These are phyloP conservation scores for Sclerotinia sclerotiorum DNA, from an alignment of 2,329 filamentous ascomycete genomes.

Conservation along the genomic window DNA sequence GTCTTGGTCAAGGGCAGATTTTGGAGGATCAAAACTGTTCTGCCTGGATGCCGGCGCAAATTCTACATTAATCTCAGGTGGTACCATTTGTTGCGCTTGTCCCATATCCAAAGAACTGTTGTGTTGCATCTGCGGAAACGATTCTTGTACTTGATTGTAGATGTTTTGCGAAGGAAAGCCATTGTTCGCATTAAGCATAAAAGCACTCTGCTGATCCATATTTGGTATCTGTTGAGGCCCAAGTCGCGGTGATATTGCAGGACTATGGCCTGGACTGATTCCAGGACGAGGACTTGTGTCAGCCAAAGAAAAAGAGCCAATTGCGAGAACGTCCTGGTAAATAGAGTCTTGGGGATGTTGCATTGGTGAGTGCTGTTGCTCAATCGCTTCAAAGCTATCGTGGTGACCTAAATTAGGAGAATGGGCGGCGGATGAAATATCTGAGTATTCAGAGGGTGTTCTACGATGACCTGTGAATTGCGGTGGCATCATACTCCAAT, in stretches of 20 bases:
- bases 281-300: slow-evolving; percentile 63
- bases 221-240: slow-evolving; percentile 57
- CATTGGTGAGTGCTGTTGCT: slow-evolving; percentile 75
- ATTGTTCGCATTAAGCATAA: slow-evolving; percentile 49
- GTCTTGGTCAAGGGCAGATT: slow-evolving; percentile 65
- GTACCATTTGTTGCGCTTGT: slow-evolving; percentile 73
- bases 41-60: slow-evolving; percentile 74
- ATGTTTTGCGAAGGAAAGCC: slow-evolving; percentile 52
- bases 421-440: slow-evolving; percentile 80
- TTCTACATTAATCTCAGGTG: slow-evolving; percentile 94
- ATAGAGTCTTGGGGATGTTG: slow-evolving; percentile 72
- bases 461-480: slow-evolving; percentile 80
- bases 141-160: slow-evolving; percentile 51
- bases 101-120: slow-evolving; percentile 59
- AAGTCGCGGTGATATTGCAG: slow-evolving; percentile 64
- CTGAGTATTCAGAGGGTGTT: slow-evolving; percentile 86
- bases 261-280: slow-evolving; percentile 76
- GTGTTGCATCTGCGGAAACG: slow-evolving; percentile 48
- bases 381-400: slow-evolving; percentile 74
- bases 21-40: slow-evolving; percentile 65
- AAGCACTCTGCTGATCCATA: slow-evolving; percentile 47
- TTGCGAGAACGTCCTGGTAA: slow-evolving; percentile 75
- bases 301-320: slow-evolving; percentile 78
- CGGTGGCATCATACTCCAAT: slow-evolving; percentile 58
- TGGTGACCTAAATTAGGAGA: slow-evolving; percentile 79